phyloP scores from a whole-genome alignment of 2,329 filamentous ascomycete genomes.

The Elsinoe necatrix region DNA sequence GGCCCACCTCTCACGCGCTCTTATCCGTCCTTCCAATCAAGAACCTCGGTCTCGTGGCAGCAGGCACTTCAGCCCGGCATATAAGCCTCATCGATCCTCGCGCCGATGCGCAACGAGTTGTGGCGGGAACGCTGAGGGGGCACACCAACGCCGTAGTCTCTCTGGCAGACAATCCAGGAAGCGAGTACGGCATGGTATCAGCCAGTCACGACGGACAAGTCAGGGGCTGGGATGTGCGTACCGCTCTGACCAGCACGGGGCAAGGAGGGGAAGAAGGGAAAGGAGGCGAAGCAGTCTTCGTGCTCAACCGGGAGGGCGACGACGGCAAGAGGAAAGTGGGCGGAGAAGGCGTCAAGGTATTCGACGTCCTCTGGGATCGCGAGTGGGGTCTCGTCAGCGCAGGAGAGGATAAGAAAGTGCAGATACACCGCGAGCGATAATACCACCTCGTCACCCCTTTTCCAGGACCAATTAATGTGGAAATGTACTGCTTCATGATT shows the following conservation, averaged over 20 bases:
- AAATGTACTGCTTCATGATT: background rate
- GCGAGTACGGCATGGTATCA: constrained; percentile 67
- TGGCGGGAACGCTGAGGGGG: constrained; percentile 83
- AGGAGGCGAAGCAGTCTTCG: constrained; percentile 65
- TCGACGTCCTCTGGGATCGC: constrained; percentile 77
- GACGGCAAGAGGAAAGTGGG: constrained; percentile 49
- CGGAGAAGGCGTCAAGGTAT: constrained; percentile 83
- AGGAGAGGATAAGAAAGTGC: constrained; percentile 88
- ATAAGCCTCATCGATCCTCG: constrained; percentile 91
- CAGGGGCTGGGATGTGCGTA: constrained; percentile 76
- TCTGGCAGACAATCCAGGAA: constrained; percentile 54
- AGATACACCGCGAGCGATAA: constrained; percentile 61
- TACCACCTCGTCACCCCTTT: background rate
- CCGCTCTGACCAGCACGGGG: constrained; percentile 41
- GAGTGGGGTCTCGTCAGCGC: constrained; percentile 81
- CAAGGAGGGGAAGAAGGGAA: constrained; percentile 41
- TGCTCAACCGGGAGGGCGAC: constrained; percentile 65
- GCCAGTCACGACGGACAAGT: constrained; percentile 90
- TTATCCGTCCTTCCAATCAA: constrained; percentile 69
- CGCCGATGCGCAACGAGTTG: constrained; percentile 63
- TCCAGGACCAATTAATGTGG: background rate
- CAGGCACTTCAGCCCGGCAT: constrained; percentile 76
- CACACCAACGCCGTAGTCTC: constrained; percentile 66
- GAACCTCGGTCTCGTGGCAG: constrained; percentile 54
- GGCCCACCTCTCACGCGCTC: constrained; percentile 75